Evolutionary conservation across 805 yeast genomes (phyloP), one percentile per base, ranked within the genome.

Genomic region (Millerozyma acaciae): DNA sequence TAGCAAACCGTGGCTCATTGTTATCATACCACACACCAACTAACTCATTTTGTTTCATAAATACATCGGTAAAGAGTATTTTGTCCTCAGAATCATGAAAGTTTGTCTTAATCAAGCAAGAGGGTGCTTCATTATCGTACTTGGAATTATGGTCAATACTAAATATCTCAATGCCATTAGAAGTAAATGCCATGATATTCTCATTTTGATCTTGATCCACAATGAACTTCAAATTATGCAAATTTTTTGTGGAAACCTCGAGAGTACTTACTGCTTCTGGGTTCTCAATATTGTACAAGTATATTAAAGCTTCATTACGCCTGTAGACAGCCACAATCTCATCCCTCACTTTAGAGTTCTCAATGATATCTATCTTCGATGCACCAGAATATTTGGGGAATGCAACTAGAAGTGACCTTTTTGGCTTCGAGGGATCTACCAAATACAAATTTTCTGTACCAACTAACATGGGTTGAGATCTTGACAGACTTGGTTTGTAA

Each of bases 11-110:
- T 4, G 63, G 57, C 47, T 48, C 52, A 37, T 39, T 57, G 16
- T 45, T 55, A 40, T 51, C 62, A 44, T 53, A 57, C 62, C 63
- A 60, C 10, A 73, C 70, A 8, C 73, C 69, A 8, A 57, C 52
- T 12, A 62, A 51, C 17, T 53, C 55, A n/a, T 40, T 47, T 14
- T 54, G 51, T 33, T 32, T 32, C 31, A 62, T 65, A 43, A 65
- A 66, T 16, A 47, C 45, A 37, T 54, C 51, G 27, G 47, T 37
- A 34, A 58, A 53, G 5, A 20, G 25, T 10, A 47, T 35, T n/a
- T n/a, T n/a, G n/a, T n/a, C n/a, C n/a, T n/a, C n/a, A 10, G 34
- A 21, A 8, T 36, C 42, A 16, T 41, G 37, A 27, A 30, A 32
- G 27, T 36, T 38, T n/a, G 57, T 45, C 21, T 22, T 39, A 30